These are phyloP conservation scores for Agrocybe pediades DNA, from an alignment of 768 basidiomycete species.

Conservation along the genomic window DNA sequence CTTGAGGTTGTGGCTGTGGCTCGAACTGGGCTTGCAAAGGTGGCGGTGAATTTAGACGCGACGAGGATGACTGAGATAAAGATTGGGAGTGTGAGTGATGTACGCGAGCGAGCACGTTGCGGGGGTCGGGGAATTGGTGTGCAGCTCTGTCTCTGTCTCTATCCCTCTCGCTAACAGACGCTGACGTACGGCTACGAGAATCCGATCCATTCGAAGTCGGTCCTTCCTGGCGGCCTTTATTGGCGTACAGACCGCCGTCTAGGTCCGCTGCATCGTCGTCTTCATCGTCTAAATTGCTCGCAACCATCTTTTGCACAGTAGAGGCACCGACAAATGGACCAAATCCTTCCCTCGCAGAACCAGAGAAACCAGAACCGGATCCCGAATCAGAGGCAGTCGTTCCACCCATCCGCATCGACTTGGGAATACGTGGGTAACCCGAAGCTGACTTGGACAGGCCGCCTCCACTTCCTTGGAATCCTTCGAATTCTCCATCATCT, in stretches of 20 bases:
- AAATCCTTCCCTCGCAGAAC: slow-evolving; percentile 9
- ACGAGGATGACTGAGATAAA: slow-evolving; percentile 4
- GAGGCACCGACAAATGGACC: slow-evolving; percentile 18
- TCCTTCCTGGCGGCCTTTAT: slow-evolving; percentile 28
- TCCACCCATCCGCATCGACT: not conserved
- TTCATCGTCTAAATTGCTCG: slow-evolving; percentile 21
- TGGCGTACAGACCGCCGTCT: slow-evolving; percentile 56
- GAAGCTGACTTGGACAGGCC: not conserved
- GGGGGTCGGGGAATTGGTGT: slow-evolving; percentile 12
- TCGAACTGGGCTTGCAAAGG: slow-evolving; percentile 25
- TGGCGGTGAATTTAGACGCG: slow-evolving; percentile 6
- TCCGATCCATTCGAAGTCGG: slow-evolving; percentile 43
- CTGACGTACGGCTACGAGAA: slow-evolving; percentile 62
- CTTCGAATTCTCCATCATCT: slow-evolving; percentile 56
- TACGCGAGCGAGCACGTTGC: slow-evolving; percentile 9
- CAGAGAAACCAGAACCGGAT: slow-evolving; percentile 19
- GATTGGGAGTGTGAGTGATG: slow-evolving; percentile 6
- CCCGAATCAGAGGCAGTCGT: slow-evolving; percentile 14
- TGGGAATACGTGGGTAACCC: not conserved
- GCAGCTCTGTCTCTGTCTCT: slow-evolving; percentile 14
- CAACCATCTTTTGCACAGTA: not conserved
- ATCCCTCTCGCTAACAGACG: slow-evolving; percentile 33
- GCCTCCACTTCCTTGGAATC: slow-evolving; percentile 64
- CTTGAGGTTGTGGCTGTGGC: not conserved
- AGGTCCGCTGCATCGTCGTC: slow-evolving; percentile 57